Evolutionary conservation across 768 basidiomycete species (phyloP).

Genomic region (Cyathus striatus): DNA sequence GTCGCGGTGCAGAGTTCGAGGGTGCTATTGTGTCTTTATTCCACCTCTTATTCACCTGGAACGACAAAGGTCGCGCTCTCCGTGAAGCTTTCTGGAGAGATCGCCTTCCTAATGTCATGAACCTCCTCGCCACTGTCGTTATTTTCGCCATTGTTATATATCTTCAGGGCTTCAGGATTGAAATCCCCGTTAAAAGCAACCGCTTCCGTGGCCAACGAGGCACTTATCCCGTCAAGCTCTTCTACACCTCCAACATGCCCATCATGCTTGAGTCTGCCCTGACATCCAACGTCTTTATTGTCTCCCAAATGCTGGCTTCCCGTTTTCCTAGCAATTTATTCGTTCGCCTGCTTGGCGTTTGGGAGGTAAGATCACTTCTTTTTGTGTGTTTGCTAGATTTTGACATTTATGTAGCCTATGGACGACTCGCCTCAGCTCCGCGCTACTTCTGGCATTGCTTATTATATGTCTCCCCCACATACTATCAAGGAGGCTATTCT

Average conservation of each 20-base stretch:
- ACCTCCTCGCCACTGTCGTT: slow-evolving; percentile 84
- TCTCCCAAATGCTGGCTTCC: slow-evolving; percentile 90
- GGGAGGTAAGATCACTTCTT: slow-evolving; percentile 82
- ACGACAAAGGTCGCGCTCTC: slow-evolving; percentile 95
- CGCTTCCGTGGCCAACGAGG: slow-evolving; percentile 95
- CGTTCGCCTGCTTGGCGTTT: slow-evolving; percentile 88
- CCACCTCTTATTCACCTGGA: slow-evolving; percentile 97
- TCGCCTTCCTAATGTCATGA: slow-evolving; percentile 96
- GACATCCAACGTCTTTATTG: slow-evolving; percentile 91
- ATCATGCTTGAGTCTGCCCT: slow-evolving; percentile 98
- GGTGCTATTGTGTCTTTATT: slow-evolving; percentile 94
- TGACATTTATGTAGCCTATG: slow-evolving; percentile 58
- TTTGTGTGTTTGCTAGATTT: not conserved
- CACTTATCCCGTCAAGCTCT: slow-evolving; percentile 94
- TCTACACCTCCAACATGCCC: slow-evolving; percentile 99
- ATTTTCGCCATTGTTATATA: slow-evolving; percentile 97
- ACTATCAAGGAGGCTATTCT: slow-evolving; percentile 82
- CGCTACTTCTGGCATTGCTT: slow-evolving; percentile 87
- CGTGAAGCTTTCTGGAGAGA: slow-evolving; percentile 99
- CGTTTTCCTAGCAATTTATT: slow-evolving; percentile 91
- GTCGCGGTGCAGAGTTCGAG: slow-evolving; percentile 96
- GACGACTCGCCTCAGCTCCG: slow-evolving; percentile 92
- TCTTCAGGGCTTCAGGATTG: slow-evolving; percentile 97
- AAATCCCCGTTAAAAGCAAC: slow-evolving; percentile 97
- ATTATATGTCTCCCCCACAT: slow-evolving; percentile 98